phyloP scores from a whole-genome alignment of 805 yeast genomes.

The Blastobotrys mokoenaii region DNA sequence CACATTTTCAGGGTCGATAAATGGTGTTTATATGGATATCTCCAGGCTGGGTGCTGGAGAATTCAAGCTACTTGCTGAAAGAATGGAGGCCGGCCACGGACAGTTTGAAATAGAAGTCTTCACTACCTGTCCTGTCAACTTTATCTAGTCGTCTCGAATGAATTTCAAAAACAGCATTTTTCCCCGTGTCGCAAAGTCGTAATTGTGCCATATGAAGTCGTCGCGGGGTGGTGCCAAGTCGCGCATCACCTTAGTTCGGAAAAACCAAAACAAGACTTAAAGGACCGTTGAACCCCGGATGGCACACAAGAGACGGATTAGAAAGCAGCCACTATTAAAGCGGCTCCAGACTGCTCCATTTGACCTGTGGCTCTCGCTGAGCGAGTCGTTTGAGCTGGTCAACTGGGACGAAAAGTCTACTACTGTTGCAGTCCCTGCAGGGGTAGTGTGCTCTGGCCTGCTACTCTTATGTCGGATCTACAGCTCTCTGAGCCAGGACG shows the following conservation, averaged over 20 bases:
- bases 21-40: slow-evolving; percentile 13
- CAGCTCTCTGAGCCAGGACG: slow-evolving; percentile 2
- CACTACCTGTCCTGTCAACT: slow-evolving; percentile 9
- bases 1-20: slow-evolving; percentile 11
- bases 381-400: slow-evolving; percentile 20
- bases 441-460: slow-evolving; percentile 14
- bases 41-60: slow-evolving; percentile 1
- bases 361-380: slow-evolving; percentile 20
- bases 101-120: slow-evolving; percentile 6
- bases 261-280: neutral
- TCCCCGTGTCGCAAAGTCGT: too few relatives aligned
- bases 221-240: too few relatives aligned
- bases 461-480: slow-evolving; percentile 15
- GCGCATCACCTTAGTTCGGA: neutral
- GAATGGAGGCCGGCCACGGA: slow-evolving; percentile 23
- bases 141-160: neutral
- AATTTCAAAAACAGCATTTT: too few relatives aligned
- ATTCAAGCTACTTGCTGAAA: slow-evolving; percentile 13
- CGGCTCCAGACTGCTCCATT: slow-evolving; percentile 16
- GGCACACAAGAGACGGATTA: slow-evolving; percentile 3
- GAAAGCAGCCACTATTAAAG: slow-evolving; percentile 8
- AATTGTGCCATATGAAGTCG: too few relatives aligned
- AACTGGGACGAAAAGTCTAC: slow-evolving; percentile 25
- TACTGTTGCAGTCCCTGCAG: slow-evolving; percentile 17
- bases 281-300: neutral